Evolutionary conservation across 2,329 filamentous ascomycete genomes (phyloP), one percentile per base, ranked within the genome.

Genomic region (Fusarium bactridioides): DNA sequence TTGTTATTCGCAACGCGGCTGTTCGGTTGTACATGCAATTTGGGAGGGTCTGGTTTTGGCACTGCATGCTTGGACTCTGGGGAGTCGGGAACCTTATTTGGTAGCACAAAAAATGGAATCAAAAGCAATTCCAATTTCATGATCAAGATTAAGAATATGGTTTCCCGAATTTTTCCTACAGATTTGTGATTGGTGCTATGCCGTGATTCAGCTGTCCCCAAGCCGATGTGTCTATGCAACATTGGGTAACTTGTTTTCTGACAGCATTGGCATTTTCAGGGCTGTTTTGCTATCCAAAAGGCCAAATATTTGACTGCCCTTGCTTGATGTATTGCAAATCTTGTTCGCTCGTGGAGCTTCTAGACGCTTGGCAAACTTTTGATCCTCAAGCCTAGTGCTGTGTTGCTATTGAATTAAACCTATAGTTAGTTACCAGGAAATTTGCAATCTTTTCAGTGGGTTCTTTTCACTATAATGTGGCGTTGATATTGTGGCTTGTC

Each of bases 61-160:
- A 78, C 69, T 75, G 75, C 77, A 78, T 74, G 69, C 75, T 77
- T 77, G 76, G 77, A 78, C 77, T 78, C 76, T 73, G 73, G 76
- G 73, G 76, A 78, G 76, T 78, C 76, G 72, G 77, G 75, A 76
- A 77, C 75, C 72, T 76, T 72, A 50, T 77, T 76, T 73, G 75
- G 75, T 77, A 78, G 75, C 75, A 74, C 74, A 75, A 76, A 77
- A 76, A 76, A 73, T 79, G 77, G 79, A 76, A 80, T 78, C 67
- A 76, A 77, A 64, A 76, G 72, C 73, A 76, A 73, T 77, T 78
- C 77, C 75, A 68, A 67, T 73, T 69, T 69, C 73, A 70, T 67
- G 67, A 76, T 73, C 57, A 74, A 69, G 65, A 68, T 68, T 63
- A 68, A 76, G 74, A 69, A 69, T 74, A 74, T 67, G 71, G 74